Evolutionary conservation across 2,329 filamentous ascomycete genomes (phyloP).

Genomic region (Neofusicoccum ribis): DNA sequence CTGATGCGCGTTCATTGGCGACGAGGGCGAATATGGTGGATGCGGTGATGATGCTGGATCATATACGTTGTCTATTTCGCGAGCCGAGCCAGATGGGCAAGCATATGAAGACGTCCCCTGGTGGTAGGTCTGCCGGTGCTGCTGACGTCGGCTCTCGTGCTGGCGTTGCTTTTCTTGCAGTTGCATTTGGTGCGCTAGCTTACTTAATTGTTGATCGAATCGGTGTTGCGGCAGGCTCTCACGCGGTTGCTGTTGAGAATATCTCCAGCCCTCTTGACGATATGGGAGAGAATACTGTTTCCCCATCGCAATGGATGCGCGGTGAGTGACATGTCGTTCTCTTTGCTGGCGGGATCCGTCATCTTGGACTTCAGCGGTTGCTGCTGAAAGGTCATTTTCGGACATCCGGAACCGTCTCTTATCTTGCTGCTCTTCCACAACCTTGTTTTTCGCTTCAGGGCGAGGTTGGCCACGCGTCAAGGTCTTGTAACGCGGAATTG

Average conservation of each 20-base stretch:
- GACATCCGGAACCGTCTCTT: background rate
- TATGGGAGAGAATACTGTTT: background rate
- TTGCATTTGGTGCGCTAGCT: too few species aligned
- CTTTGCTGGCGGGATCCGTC: background rate
- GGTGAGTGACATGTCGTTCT: background rate
- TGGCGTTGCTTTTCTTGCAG: too few species aligned
- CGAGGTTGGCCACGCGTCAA: background rate
- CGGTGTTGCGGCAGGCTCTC: too few species aligned
- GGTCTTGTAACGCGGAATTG: background rate
- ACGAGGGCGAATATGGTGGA: too few species aligned
- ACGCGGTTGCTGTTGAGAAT: constrained; percentile 32
- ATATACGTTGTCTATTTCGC: too few species aligned
- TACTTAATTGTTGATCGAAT: too few species aligned
- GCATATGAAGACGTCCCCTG: too few species aligned
- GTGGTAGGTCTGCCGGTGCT: too few species aligned
- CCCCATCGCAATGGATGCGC: background rate
- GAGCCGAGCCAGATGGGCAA: too few species aligned
- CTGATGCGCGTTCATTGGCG: constrained; percentile 49
- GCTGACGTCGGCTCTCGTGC: too few species aligned
- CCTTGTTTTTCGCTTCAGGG: background rate
- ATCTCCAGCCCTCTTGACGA: background rate
- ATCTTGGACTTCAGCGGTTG: background rate
- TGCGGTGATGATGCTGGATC: too few species aligned
- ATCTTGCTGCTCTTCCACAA: background rate
- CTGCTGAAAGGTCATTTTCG: background rate